Evolutionary conservation across 345 rosid genomes (phyloP), one percentile per base, ranked within the genome.

Genomic region (Eucalyptus dawsonii): DNA sequence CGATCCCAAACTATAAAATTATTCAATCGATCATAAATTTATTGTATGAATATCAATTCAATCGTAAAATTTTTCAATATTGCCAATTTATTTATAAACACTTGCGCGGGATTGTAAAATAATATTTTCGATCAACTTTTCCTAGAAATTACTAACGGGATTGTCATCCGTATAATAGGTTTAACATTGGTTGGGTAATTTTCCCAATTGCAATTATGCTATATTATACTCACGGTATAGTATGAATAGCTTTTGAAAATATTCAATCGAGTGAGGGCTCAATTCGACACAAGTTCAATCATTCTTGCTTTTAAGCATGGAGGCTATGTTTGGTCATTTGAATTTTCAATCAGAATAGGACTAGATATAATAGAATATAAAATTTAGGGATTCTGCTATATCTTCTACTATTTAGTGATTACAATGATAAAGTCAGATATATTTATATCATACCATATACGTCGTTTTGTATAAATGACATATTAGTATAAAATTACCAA

Each of bases 301-400:
- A 11, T 69, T 69, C 1, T 11, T 7, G 81, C 45, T 72, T 2
- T 21, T 37, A 3, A 10, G 4, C 5, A 37, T 24, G 10, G 10
- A 53, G 0, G 58, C 11, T 53, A 19, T 2, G 0, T 53, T 19
- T 21, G 1, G 11, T 21, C 0, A 21, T 19, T 0, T 0, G 0
- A 21, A 53, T 19, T 53, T 53, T 53, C 0, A 8, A 53, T 4
- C 5, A 8, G 0, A 19, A 53, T 53, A 19, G 0, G 1, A 53
- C 0, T 53, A 0, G 11, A 21, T 53, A 53, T 53, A 53, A 53
- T 21, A 53, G 0, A 21, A 53, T 53, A 53, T 53, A 0, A 19
- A 53, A 53, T 53, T 19, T 2, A 2, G 1, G 5, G 5, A 53
- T 53, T 8, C 21, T 21, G 10, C 1, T 21, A 53, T 21, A 53